Percentiles rank a stretch among this genome's conserved stretches.
Conservation (phyloP, 495 filamentous ascomycete genomes). For the Penicillium coffeae region DNA sequence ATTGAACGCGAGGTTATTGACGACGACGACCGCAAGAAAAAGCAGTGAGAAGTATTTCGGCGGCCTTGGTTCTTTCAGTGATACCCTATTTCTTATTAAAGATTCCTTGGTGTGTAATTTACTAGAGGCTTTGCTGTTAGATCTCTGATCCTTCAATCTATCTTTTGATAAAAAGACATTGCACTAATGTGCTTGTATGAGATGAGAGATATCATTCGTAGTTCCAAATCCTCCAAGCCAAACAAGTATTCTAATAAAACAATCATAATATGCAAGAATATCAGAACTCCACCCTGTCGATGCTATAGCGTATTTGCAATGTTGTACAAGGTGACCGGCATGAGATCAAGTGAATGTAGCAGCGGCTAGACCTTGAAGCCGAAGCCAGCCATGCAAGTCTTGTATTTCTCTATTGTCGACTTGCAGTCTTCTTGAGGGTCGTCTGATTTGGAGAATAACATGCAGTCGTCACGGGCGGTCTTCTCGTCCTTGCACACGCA, state of each 20-base stretch:
- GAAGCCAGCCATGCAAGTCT: slow-evolving; percentile 87
- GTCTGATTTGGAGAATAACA: slow-evolving; percentile 84
- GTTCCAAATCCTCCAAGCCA: neutral
- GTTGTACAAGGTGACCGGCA: slow-evolving; percentile 9
- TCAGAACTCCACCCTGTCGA: slow-evolving; percentile 20
- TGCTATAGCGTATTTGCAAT: slow-evolving; percentile 24
- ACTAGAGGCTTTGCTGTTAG: neutral
- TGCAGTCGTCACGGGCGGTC: slow-evolving; percentile 88
- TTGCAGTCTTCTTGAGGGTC: slow-evolving; percentile 76
- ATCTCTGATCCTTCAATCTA: neutral
- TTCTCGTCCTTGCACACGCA: slow-evolving; percentile 98
- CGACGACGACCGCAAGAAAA: slow-evolving; percentile 38
- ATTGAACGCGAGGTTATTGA: slow-evolving; percentile 24
- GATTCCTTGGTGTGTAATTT: neutral
- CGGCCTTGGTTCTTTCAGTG: slow-evolving; percentile 2
- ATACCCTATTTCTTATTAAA: slow-evolving; percentile 8
- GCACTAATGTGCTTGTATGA: slow-evolving; percentile 8
- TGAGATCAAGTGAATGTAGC: neutral
- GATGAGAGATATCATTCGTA: slow-evolving; percentile 7
- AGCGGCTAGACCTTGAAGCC: slow-evolving; percentile 70
- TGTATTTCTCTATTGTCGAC: slow-evolving; percentile 77
- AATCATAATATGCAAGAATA: slow-evolving; percentile 7
- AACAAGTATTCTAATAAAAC: slow-evolving; percentile 5
- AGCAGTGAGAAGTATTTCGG: slow-evolving; percentile 26
- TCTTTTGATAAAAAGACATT: neutral